phyloP scores from a whole-genome alignment of 2,329 filamentous ascomycete species.

The Macrophomina pseudophaseolina region DNA sequence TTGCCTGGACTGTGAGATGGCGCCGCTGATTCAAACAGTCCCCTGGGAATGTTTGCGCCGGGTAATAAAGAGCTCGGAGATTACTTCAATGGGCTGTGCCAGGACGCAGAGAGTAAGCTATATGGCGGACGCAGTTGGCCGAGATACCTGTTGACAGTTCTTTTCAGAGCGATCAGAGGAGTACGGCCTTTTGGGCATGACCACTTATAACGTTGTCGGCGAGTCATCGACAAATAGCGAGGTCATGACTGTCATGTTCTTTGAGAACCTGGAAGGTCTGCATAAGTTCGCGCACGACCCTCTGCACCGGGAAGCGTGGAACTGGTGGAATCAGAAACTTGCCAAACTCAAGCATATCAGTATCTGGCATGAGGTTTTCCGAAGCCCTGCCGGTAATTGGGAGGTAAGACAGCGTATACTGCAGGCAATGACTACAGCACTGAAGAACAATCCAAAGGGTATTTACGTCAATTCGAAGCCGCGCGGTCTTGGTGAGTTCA shows the following conservation, averaged over 20 bases:
- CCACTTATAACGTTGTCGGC: conserved; percentile 46
- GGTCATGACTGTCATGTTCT: conserved; percentile 55
- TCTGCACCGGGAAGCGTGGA: conserved; percentile 56
- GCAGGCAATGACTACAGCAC: neutral
- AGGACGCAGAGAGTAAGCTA: conserved; percentile 33
- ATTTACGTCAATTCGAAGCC: conserved; percentile 26
- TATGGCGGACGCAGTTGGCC: no score
- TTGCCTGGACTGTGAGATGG: neutral
- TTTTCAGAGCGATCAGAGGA: conserved; percentile 9
- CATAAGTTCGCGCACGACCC: conserved; percentile 59
- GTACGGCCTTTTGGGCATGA: conserved; percentile 29
- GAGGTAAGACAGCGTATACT: conserved; percentile 50
- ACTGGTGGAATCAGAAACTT: conserved; percentile 51
- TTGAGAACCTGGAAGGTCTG: conserved; percentile 55
- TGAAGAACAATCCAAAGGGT: neutral
- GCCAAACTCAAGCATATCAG: conserved; percentile 50
- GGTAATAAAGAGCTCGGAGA: conserved; percentile 47
- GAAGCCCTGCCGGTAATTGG: conserved; percentile 51
- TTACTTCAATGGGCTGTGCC: conserved; percentile 49
- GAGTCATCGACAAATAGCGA: conserved; percentile 49
- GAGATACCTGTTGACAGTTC: neutral
- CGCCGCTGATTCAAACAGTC: conserved; percentile 34
- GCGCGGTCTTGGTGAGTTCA: conserved; percentile 22
- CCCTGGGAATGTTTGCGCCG: conserved; percentile 56
- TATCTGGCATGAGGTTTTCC: conserved; percentile 62